A percentile compares a stretch with the other conserved stretches of the same genome.
Evolutionary conservation across 2,329 filamentous ascomycete species (phyloP).

Genomic region (Microsporum canis): DNA sequence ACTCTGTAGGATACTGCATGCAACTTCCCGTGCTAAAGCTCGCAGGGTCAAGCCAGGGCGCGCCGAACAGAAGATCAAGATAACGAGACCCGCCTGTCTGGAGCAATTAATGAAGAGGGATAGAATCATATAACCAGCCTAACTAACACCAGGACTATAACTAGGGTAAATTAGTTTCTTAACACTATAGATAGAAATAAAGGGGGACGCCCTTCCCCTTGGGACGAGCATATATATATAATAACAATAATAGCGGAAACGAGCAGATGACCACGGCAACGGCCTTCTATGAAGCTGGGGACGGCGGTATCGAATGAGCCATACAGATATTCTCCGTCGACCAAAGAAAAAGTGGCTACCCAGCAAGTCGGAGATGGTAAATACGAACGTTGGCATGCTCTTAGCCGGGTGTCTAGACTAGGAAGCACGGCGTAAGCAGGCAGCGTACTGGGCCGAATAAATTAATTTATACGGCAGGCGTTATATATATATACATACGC

Average conservation of each 20-base stretch:
- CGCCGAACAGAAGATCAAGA: background rate
- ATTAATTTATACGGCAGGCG: background rate
- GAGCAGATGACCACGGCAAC: background rate
- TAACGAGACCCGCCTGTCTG: background rate
- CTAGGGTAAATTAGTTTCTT: background rate
- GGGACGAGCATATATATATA: too few species aligned
- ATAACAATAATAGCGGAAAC: background rate
- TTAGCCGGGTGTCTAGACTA: background rate
- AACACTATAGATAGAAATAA: too few species aligned
- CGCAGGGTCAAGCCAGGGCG: background rate
- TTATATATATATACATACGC: background rate
- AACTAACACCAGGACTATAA: background rate
- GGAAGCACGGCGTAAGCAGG: background rate
- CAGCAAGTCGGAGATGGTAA: background rate
- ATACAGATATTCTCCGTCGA: background rate
- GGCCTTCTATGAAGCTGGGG: background rate
- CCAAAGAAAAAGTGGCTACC: background rate
- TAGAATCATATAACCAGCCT: background rate
- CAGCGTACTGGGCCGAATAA: too few species aligned
- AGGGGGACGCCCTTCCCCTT: too few species aligned
- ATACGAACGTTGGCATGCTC: background rate
- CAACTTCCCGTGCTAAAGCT: background rate
- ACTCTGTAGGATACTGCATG: background rate
- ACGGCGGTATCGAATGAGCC: background rate
- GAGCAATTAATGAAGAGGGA: background rate